phyloP scores from a whole-genome alignment of 352 stramenopile genomes.

The Phytophthora kernoviae region DNA sequence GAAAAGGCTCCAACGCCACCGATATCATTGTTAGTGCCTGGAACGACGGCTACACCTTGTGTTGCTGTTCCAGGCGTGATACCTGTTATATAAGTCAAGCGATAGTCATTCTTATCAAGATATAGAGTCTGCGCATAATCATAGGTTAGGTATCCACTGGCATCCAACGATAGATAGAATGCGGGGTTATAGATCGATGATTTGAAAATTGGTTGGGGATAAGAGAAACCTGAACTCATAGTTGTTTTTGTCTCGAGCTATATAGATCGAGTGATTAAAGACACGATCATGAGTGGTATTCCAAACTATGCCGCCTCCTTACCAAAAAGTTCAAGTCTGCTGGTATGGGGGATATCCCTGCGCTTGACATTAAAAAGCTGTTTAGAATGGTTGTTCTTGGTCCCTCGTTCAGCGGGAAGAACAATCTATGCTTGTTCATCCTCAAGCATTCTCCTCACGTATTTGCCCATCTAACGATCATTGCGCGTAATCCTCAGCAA shows the following conservation, averaged over 20 bases:
- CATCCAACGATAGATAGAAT: conserved; percentile 5
- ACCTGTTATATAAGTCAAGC: neutral
- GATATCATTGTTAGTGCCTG: too few relatives aligned
- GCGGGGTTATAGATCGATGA: conserved; percentile 10
- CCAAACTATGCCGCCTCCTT: conserved; percentile 3
- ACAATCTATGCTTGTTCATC: conserved; percentile 1
- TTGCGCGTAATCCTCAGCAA: conserved; percentile 6
- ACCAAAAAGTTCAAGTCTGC: too few relatives aligned
- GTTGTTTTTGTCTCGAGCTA: conserved; percentile 7
- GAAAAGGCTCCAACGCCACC: neutral
- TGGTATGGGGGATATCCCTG: neutral
- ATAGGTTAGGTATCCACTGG: neutral
- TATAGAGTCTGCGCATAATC: conserved; percentile 1
- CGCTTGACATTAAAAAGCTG: conserved; percentile 7
- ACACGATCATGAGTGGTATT: conserved; percentile 4
- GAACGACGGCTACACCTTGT: neutral
- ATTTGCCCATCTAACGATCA: conserved; percentile 7
- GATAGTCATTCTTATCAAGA: conserved; percentile 1
- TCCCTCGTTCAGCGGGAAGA: conserved; percentile 8
- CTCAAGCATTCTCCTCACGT: conserved; percentile 10
- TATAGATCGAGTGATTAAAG: conserved; percentile 6
- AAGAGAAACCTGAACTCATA: conserved; percentile 8
- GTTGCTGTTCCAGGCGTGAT: neutral
- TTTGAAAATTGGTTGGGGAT: conserved; percentile 7
- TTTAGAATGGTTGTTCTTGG: conserved; percentile 10